Conservation (phyloP, 106 monocot genomes). For the Dioscorea alata region DNA sequence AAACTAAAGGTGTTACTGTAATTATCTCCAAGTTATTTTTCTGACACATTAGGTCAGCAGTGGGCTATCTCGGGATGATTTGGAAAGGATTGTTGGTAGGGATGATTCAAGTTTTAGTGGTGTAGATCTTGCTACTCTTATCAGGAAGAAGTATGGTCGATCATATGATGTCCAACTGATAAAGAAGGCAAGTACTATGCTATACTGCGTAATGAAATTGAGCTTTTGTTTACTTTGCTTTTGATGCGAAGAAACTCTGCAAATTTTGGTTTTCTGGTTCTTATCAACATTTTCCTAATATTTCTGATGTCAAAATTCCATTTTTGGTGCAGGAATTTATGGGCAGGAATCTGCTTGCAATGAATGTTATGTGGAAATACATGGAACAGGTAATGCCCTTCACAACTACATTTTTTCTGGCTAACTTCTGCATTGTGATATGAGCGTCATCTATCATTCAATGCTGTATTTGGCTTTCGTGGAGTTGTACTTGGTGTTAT, state of each 20-base stretch:
- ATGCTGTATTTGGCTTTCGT: no score
- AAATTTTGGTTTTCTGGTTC: no score
- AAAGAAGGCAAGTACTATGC: conserved; percentile 56
- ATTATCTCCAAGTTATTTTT: not conserved
- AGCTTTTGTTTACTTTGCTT: not conserved
- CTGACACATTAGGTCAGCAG: conserved; percentile 28
- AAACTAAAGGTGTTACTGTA: no score
- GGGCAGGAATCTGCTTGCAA: conserved; percentile 85
- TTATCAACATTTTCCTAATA: no score
- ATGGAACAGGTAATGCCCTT: conserved; percentile 69
- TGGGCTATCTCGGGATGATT: conserved; percentile 54
- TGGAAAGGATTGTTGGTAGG: conserved; percentile 76
- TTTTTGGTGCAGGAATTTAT: conserved; percentile 74
- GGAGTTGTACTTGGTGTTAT: no score
- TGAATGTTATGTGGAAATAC: conserved; percentile 99
- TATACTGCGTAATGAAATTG: no score
- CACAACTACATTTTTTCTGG: not conserved
- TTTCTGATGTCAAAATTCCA: not conserved
- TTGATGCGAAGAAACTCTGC: no score
- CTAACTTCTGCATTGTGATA: no score
- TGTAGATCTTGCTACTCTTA: conserved; percentile 89
- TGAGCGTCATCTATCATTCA: no score
- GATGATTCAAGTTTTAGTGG: conserved; percentile 86
- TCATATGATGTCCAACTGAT: conserved; percentile 98
- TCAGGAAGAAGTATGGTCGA: conserved; percentile 93